Base-by-base conservation (phyloP, 1,139 yeast genomes). In the Yamadazyma oceani region DNA sequence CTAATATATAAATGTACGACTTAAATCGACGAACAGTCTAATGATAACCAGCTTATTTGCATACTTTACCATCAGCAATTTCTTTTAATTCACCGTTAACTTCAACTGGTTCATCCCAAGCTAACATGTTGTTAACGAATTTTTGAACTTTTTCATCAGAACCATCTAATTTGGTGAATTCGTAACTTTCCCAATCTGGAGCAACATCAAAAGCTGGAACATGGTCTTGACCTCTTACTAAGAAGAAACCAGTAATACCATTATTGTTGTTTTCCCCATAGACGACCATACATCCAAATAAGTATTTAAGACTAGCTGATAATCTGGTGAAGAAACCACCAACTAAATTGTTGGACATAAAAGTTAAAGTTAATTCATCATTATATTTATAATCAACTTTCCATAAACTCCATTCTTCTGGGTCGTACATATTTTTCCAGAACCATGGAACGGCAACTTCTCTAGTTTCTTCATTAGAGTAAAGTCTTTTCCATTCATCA, bases 261-360 rank as follows among this genome's bases (percentile, higher is more conserved):
- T 90, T 92, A 82, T 85, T 78, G 85, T 89, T 90, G 89, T 89
- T 88, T 76, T 86, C 97, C 71, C 98, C 98, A 74, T 87, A 90
- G 54, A 92, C 97, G 58, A 88, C 95, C 73, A 84, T 69, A 64
- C 82, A 73, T 63, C 98, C 98, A 67, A 92, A 92, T 80, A 92
- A 68, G 81, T 82, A 92, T 76, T 92, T 92, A 74, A 86, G 76
- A 50, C 97, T 90, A 52, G 82, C 97, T 48, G 82, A 64, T 62
- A 92, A 80, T 78, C 98, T 87, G 85, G 82, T 83, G 82, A 92
- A 88, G 87, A 92, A 92, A 62, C 98, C 98, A 65, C 97, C 97
- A 63, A 92, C 75, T 71, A 89, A 82, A 84, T 92, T 92, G 83
- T 89, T 89, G 55, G 98, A 88, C 98, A 92, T 92, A 76, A 92